A percentile compares a stretch with the other conserved stretches of the same genome.
Evolutionary conservation across 225 moss, liverwort and hornwort species (phyloP).

Genomic region (Lunularia cruciata): DNA sequence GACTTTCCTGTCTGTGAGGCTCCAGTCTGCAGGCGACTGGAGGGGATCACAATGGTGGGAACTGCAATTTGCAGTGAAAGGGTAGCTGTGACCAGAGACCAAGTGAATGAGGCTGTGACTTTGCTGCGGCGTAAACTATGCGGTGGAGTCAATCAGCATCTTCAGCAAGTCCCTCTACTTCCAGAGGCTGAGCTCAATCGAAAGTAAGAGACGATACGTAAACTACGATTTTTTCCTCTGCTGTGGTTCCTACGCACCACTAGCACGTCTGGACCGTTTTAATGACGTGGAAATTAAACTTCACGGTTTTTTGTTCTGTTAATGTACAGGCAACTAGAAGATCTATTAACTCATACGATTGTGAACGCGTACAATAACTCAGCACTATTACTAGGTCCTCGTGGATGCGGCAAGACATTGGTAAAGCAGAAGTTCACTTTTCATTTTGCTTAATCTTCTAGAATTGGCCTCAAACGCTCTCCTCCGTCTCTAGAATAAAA

Average conservation of each 20-base stretch:
- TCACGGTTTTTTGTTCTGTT: neutral
- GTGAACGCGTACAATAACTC: slow-evolving; percentile 87
- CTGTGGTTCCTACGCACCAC: too few species aligned
- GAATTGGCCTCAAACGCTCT: too few species aligned
- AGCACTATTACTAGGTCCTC: slow-evolving; percentile 84
- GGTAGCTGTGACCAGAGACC: slow-evolving; percentile 35
- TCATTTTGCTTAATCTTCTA: neutral
- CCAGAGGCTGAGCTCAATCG: slow-evolving; percentile 62
- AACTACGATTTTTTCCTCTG: too few species aligned
- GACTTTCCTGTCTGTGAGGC: too few species aligned
- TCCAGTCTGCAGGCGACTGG: too few species aligned
- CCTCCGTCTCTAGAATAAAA: too few species aligned
- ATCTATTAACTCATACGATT: slow-evolving; percentile 64
- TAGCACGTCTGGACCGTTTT: too few species aligned
- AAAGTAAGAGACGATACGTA: slow-evolving; percentile 39
- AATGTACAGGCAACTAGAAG: slow-evolving; percentile 59
- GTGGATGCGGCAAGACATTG: slow-evolving; percentile 92
- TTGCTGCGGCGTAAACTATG: slow-evolving; percentile 69
- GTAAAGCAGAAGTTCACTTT: slow-evolving; percentile 30
- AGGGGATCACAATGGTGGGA: slow-evolving; percentile 20
- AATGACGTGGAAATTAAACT: neutral
- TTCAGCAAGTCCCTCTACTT: slow-evolving; percentile 43
- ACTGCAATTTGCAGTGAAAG: slow-evolving; percentile 10
- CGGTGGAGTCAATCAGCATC: slow-evolving; percentile 31
- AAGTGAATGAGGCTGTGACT: slow-evolving; percentile 55